These are phyloP conservation scores for Ascochyta rabiei DNA, from an alignment of 2,329 filamentous ascomycete genomes.

Conservation along the genomic window DNA sequence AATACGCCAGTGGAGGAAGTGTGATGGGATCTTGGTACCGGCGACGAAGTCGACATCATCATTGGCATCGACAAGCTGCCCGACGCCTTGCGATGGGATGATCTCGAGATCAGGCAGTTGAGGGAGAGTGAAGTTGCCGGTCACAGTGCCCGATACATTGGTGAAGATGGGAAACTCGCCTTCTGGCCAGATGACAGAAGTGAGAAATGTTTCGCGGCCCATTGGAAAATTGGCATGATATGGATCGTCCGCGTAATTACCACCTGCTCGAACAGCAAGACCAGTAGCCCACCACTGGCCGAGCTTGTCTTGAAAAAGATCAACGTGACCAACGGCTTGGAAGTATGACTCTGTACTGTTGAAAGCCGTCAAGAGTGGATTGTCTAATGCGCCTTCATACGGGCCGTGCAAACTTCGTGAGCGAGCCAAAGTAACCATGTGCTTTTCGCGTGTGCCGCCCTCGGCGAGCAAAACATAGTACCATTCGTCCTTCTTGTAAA, in stretches of 20 bases:
- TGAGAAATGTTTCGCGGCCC: too few relatives aligned
- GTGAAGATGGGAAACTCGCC: too few relatives aligned
- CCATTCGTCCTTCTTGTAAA: slow-evolving; percentile 41
- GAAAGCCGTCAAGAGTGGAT: slow-evolving; percentile 18
- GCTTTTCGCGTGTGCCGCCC: slow-evolving; percentile 39
- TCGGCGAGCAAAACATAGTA: slow-evolving; percentile 44
- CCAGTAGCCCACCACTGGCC: too few relatives aligned
- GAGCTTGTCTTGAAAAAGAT: slow-evolving; percentile 12
- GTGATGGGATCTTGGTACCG: background rate
- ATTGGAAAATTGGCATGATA: too few relatives aligned
- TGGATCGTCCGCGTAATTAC: too few relatives aligned
- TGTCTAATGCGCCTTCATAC: slow-evolving; percentile 17
- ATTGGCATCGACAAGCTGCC: background rate
- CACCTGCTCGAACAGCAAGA: too few relatives aligned
- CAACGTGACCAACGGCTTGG: slow-evolving; percentile 19
- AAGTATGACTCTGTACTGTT: slow-evolving; percentile 16
- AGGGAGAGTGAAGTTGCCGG: too few relatives aligned
- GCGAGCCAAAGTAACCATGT: slow-evolving; percentile 31
- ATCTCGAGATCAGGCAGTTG: too few relatives aligned
- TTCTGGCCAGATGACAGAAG: too few relatives aligned
- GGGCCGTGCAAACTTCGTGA: slow-evolving; percentile 19
- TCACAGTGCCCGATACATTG: too few relatives aligned
- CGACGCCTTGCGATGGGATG: background rate
- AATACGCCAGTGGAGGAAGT: background rate
- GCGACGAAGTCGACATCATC: background rate